Conservation (phyloP, 345 rosid species). For the Salix viminalis region DNA sequence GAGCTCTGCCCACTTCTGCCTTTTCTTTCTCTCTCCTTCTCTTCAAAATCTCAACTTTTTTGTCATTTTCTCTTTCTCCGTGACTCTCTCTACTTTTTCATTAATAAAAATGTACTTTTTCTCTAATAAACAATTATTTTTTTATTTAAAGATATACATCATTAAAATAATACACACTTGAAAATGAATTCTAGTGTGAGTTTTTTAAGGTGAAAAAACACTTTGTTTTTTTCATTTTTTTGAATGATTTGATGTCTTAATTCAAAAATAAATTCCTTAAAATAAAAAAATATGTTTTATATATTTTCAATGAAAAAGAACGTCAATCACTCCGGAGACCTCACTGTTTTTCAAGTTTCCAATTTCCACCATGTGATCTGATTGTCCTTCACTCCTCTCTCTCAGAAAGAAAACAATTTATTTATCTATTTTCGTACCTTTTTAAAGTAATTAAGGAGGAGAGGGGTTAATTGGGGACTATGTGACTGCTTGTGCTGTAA, state of each 20-base stretch:
- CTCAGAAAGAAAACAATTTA: neutral
- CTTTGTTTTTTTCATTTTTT: too few relatives aligned
- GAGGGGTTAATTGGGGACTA: neutral
- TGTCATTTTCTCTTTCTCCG: conserved; percentile 10
- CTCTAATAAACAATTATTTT: too few relatives aligned
- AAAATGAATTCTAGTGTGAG: too few relatives aligned
- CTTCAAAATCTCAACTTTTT: neutral
- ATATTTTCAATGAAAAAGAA: too few relatives aligned
- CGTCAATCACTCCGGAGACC: neutral
- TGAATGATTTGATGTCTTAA: too few relatives aligned
- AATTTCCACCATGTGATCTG: neutral
- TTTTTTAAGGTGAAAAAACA: too few relatives aligned
- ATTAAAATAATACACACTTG: too few relatives aligned
- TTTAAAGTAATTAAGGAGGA: neutral
- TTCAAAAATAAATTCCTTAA: too few relatives aligned
- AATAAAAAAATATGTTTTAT: too few relatives aligned
- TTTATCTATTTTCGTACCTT: neutral
- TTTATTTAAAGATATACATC: too few relatives aligned
- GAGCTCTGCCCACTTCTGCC: conserved; percentile 2
- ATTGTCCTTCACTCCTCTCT: neutral
- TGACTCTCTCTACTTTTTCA: conserved; percentile 9
- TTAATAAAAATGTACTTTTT: neutral
- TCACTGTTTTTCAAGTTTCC: neutral
- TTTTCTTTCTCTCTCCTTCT: neutral
- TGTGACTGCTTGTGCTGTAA: too few relatives aligned